Conservation (phyloP, 306 rosid species). For the Luffa acutangula region DNA sequence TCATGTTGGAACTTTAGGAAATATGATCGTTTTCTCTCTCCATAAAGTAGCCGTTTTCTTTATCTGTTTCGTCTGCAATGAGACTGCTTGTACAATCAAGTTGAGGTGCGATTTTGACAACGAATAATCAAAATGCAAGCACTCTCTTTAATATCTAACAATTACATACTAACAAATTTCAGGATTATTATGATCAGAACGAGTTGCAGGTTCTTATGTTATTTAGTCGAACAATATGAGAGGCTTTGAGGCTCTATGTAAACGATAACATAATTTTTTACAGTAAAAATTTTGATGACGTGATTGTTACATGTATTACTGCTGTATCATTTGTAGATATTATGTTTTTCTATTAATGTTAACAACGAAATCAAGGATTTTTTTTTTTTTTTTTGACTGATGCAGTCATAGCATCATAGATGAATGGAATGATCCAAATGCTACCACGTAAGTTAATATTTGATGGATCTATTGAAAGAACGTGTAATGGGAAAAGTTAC, state of each 20-base stretch:
- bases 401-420: background rate
- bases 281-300: background rate
- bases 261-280: background rate
- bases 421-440: background rate
- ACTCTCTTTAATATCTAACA: background rate
- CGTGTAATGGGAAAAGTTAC: background rate
- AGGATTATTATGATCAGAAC: background rate
- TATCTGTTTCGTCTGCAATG: background rate
- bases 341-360: background rate
- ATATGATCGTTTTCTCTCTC: background rate
- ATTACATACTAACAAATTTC: background rate
- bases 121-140: background rate
- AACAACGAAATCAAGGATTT: background rate
- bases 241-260: background rate
- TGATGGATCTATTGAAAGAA: background rate
- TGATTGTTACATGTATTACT: background rate
- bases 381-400: background rate
- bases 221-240: background rate
- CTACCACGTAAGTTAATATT: background rate
- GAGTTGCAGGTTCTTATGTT: background rate
- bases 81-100: background rate
- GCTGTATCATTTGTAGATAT: background rate
- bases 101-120: background rate
- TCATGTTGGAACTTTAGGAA: background rate
- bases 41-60: background rate